Evolutionary conservation across 2,329 filamentous ascomycete genomes (phyloP).

Genomic region (Colletotrichum lupini): DNA sequence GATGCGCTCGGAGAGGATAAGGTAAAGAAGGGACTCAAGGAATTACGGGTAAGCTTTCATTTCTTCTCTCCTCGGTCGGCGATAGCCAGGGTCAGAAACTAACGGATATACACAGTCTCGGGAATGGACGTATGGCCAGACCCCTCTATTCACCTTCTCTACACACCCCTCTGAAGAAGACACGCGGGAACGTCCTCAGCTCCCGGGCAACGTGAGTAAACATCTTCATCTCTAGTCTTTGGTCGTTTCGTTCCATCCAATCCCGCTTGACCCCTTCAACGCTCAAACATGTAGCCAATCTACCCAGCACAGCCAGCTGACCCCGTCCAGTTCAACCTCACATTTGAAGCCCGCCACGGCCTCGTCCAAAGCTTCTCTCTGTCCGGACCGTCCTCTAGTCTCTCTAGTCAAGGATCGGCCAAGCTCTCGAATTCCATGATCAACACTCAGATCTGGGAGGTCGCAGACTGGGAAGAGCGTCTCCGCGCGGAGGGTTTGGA

Average conservation of each 20-base stretch:
- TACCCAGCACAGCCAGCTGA: not conserved
- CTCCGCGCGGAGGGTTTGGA: conserved; percentile 16
- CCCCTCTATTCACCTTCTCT: conserved; percentile 82
- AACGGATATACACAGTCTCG: conserved; percentile 55
- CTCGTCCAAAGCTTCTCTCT: conserved; percentile 47
- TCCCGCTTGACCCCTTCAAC: not conserved
- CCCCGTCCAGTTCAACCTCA: conserved; percentile 39
- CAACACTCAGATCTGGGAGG: conserved; percentile 30
- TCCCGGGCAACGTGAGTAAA: conserved; percentile 58
- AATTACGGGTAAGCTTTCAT: conserved; percentile 65
- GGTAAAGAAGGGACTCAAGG: conserved; percentile 70
- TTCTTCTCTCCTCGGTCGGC: conserved; percentile 38
- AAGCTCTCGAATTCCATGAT: conserved; percentile 14
- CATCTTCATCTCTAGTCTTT: not conserved
- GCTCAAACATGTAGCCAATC: not conserved
- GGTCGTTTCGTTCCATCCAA: not conserved
- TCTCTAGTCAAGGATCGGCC: not conserved
- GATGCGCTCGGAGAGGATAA: conserved; percentile 56
- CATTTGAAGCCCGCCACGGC: conserved; percentile 51
- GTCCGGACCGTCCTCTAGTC: conserved; percentile 7
- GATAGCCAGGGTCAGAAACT: not conserved
- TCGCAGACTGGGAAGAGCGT: conserved; percentile 30
- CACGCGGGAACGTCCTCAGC: conserved; percentile 62
- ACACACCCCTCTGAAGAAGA: conserved; percentile 69
- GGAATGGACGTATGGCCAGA: conserved; percentile 87